Evolutionary conservation across 176 grass and related monocot species (phyloP).

Genomic region (Zoysia japonica): DNA sequence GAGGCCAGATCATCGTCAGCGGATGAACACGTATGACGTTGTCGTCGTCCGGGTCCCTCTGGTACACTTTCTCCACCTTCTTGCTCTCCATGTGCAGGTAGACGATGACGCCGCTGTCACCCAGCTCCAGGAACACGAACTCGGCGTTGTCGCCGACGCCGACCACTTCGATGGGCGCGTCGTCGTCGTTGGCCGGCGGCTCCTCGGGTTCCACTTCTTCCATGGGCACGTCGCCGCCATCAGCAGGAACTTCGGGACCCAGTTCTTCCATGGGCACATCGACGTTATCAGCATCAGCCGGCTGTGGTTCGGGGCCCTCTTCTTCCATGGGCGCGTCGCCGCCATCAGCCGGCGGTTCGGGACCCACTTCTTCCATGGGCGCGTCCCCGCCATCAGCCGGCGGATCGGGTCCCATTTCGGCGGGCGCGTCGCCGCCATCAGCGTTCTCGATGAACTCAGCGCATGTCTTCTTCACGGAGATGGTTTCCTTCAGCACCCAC

Average conservation of each 20-base stretch:
- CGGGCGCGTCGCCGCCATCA: background rate
- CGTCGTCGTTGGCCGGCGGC: too few species aligned
- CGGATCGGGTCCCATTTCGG: too few species aligned
- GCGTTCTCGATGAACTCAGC: background rate
- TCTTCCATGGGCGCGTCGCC: background rate
- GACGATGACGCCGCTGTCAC: background rate
- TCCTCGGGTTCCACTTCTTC: too few species aligned
- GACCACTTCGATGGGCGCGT: background rate
- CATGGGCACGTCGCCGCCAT: background rate
- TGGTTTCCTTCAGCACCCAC: background rate
- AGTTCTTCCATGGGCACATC: background rate
- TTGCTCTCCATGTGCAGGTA: slow-evolving; percentile 15
- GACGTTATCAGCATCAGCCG: background rate
- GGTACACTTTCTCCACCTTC: slow-evolving; percentile 29
- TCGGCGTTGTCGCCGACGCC: background rate
- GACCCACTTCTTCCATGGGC: too few species aligned
- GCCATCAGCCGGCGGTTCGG: too few species aligned
- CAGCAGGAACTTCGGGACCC: background rate
- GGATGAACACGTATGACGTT: background rate
- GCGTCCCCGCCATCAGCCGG: background rate
- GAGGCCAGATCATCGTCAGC: slow-evolving; percentile 21
- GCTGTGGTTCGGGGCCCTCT: background rate
- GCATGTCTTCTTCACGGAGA: background rate
- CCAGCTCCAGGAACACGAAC: background rate
- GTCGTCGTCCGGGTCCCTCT: background rate